A percentile compares a stretch with the other conserved stretches of the same genome.
Evolutionary conservation across 257 asterid genomes (phyloP).

Genomic region (Solanum paucissectum): DNA sequence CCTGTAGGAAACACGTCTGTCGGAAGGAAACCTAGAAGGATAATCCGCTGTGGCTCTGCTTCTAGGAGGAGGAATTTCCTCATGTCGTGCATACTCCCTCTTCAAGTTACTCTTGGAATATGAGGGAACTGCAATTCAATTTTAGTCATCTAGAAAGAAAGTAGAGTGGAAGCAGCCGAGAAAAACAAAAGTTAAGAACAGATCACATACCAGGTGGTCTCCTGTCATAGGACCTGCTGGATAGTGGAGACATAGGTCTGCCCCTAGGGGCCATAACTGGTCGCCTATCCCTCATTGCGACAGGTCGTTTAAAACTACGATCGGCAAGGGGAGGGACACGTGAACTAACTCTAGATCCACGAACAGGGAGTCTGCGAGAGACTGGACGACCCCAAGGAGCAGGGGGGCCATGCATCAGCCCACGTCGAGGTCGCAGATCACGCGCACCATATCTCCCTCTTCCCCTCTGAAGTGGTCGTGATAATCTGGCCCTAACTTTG

Average conservation of each 20-base stretch:
- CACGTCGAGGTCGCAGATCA: constrained; percentile 51
- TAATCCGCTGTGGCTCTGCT: constrained; percentile 68
- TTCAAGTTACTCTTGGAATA: constrained; percentile 60
- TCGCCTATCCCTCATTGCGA: constrained; percentile 56
- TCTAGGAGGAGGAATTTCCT: constrained; percentile 59
- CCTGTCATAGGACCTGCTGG: constrained; percentile 76
- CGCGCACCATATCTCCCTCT: constrained; percentile 72
- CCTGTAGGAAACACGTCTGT: constrained; percentile 57
- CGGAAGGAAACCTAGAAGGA: constrained; percentile 50
- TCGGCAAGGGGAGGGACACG: constrained; percentile 51
- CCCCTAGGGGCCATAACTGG: constrained; percentile 63
- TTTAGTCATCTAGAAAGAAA: neutral
- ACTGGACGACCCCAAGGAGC: constrained; percentile 67
- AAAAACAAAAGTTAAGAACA: neutral
- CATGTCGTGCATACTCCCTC: constrained; percentile 75
- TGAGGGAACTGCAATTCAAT: constrained; percentile 41
- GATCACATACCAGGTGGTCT: constrained; percentile 71
- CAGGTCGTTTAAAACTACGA: constrained; percentile 63
- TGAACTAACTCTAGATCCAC: constrained; percentile 41
- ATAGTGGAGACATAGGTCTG: constrained; percentile 56
- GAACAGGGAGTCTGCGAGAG: constrained; percentile 44
- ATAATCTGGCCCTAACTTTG: constrained; percentile 92
- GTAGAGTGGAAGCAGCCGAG: neutral
- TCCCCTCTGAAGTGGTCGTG: constrained; percentile 97
- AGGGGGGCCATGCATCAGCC: constrained; percentile 40